Evolutionary conservation across 176 grass and related monocot species (phyloP), one percentile per base, ranked within the genome.

Genomic region (Avena insularis): DNA sequence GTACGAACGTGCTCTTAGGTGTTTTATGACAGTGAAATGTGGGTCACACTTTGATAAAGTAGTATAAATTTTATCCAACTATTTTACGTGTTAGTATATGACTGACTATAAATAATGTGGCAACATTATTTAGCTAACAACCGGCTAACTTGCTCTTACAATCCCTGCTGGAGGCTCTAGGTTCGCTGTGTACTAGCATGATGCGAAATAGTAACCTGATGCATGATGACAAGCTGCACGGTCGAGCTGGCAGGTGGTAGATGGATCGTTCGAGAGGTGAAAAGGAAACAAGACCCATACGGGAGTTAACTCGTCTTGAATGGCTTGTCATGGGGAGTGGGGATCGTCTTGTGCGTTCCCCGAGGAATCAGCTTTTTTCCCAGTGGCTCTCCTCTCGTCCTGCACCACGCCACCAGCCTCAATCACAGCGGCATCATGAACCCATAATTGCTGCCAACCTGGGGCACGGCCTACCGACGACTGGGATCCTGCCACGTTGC

Each of bases 391-490:
- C 33, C n/a, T 56, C 36, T 3, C 33, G 5, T 64, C 61, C 10
- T 16, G 40, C 68, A 43, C 11, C 6, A 1, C 20, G 27, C 17
- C 19, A 70, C 21, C n/a, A 17, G 23, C 19, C 33, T 85, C 89
- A 86, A 90, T 90, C 88, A 90, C 84, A 71, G 63, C 10, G 20
- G 89, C 53, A 90, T 86, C 89, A 90, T 90, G 54, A 72, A n/a
- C 79, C 16, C 46, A 86, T 90, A 90, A 86, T 86, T 90, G 71
- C 79, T 82, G 72, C 84, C 87, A 89, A 54, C 82, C 75, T 72
- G 43, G 55, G 47, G 43, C 81, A 53, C 81, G 40, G 63, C 27
- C 38, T 2, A 53, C n/a, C 2, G 17, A 3, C 83, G 27, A 86
- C 15, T 70, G 29, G 46, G 36, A n/a, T 77, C 48, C 71, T 51